A percentile compares a stretch with the other conserved stretches of the same genome.
phyloP scores from a whole-genome alignment of 495 filamentous ascomycete species.

The Xylaria longipes region DNA sequence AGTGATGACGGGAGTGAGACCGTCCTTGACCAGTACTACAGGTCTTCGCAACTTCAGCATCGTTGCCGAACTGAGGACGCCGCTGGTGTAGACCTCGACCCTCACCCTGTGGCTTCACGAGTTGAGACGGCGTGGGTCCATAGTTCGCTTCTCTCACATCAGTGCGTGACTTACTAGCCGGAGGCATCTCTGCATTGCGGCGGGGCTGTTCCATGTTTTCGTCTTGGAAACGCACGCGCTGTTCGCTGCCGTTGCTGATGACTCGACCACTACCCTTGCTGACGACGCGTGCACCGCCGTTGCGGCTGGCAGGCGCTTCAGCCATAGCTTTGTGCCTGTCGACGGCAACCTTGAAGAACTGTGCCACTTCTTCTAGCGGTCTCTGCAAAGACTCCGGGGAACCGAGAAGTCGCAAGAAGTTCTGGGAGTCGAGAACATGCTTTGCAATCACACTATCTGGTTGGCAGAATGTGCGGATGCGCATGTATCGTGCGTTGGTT shows the following conservation, averaged over 20 bases:
- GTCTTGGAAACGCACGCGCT: constrained; percentile 23
- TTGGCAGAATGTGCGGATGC: constrained; percentile 52
- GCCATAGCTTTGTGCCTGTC: constrained; percentile 28
- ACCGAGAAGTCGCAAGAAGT: constrained; percentile 46
- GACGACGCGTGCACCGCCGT: background rate
- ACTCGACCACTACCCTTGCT: background rate
- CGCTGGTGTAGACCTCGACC: background rate
- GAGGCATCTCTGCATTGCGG: background rate
- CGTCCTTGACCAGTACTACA: background rate
- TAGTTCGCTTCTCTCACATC: background rate
- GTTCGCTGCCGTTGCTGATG: constrained; percentile 7
- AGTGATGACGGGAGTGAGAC: background rate
- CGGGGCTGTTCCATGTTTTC: background rate
- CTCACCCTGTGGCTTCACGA: constrained; percentile 8
- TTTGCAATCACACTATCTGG: constrained; percentile 56
- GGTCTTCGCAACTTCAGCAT: background rate
- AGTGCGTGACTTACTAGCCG: background rate
- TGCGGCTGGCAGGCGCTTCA: background rate
- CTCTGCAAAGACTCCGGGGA: constrained; percentile 41
- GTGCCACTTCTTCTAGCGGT: constrained; percentile 44
- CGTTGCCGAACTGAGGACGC: background rate
- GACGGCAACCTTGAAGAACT: constrained; percentile 46
- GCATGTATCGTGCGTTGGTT: constrained; percentile 46
- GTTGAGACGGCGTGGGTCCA: background rate
- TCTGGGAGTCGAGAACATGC: constrained; percentile 50